phyloP scores from a whole-genome alignment of 1,284 basidiomycete genomes.

The Papiliotrema laurentii region DNA sequence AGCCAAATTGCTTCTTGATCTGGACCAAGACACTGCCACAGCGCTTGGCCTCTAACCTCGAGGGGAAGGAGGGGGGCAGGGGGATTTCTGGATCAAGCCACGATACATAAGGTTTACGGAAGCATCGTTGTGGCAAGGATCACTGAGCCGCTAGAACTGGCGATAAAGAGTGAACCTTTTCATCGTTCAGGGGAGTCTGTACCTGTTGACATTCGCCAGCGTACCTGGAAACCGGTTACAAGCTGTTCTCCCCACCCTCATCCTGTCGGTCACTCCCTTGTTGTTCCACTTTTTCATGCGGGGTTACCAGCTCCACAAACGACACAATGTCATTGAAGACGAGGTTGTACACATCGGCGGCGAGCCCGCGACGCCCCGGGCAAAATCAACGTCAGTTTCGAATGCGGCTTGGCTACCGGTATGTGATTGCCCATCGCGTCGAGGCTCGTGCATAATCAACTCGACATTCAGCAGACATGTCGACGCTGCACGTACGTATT shows the following conservation, averaged over 20 bases:
- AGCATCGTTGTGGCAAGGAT: constrained; percentile 17
- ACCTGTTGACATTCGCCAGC: constrained; percentile 10
- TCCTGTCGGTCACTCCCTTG: constrained; percentile 24
- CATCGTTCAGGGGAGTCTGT: background rate
- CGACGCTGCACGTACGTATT: no score
- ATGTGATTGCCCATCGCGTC: no score
- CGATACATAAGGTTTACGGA: constrained; percentile 17
- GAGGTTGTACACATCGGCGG: constrained; percentile 21
- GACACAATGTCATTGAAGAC: constrained; percentile 36
- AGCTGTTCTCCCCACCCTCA: constrained; percentile 25
- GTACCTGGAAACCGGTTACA: constrained; percentile 25
- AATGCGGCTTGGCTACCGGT: no score
- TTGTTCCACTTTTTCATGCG: constrained; percentile 25
- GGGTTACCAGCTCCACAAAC: constrained; percentile 31
- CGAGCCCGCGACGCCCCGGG: no score
- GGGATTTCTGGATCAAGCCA: background rate
- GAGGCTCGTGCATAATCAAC: no score
- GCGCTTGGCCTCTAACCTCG: background rate
- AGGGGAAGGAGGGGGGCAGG: no score
- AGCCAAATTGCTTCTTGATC: background rate
- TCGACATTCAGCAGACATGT: no score
- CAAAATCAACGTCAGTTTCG: no score
- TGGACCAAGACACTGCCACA: background rate
- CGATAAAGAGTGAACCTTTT: constrained; percentile 16
- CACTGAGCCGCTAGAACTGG: constrained; percentile 21